Percentiles rank a stretch among this genome's conserved stretches.
phyloP scores from a whole-genome alignment of 352 stramenopile species.

The Globisporangium echinulatum region DNA sequence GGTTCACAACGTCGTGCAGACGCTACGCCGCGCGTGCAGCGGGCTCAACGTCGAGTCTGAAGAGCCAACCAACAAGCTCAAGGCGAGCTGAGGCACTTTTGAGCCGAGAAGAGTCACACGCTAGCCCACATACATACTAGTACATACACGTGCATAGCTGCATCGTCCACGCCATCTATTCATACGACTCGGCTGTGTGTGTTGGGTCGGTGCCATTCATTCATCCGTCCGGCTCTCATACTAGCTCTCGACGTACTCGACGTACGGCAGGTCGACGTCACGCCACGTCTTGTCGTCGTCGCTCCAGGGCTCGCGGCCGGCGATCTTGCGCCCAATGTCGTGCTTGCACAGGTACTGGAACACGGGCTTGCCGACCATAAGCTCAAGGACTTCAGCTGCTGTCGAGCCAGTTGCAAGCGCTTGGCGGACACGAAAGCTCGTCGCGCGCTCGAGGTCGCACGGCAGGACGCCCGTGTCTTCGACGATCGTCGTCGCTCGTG shows the following conservation, averaged over 20 bases:
- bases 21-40: conserved; percentile 6
- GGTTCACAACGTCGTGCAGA: conserved; percentile 18
- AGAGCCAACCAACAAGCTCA: background rate
- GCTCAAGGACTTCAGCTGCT: conserved; percentile 36
- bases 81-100: background rate
- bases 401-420: conserved; percentile 25
- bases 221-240: conserved; percentile 3
- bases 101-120: background rate
- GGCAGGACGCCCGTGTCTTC: conserved; percentile 66
- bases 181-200: too few relatives aligned
- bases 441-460: conserved; percentile 58
- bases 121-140: background rate
- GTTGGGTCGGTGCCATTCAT: too few relatives aligned
- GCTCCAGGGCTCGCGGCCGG: conserved; percentile 45
- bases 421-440: conserved; percentile 57
- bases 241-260: conserved; percentile 69
- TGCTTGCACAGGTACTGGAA: conserved; percentile 59
- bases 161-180: too few relatives aligned
- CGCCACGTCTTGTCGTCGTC: conserved; percentile 66
- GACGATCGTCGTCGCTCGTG: conserved; percentile 56
- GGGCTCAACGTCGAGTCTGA: background rate
- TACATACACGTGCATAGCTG: background rate
- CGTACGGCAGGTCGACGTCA: conserved; percentile 52
- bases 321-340: conserved; percentile 49
- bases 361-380: conserved; percentile 67